Evolutionary conservation across 345 rosid genomes (phyloP), one percentile per base, ranked within the genome.

Genomic region (Camelina neglecta): DNA sequence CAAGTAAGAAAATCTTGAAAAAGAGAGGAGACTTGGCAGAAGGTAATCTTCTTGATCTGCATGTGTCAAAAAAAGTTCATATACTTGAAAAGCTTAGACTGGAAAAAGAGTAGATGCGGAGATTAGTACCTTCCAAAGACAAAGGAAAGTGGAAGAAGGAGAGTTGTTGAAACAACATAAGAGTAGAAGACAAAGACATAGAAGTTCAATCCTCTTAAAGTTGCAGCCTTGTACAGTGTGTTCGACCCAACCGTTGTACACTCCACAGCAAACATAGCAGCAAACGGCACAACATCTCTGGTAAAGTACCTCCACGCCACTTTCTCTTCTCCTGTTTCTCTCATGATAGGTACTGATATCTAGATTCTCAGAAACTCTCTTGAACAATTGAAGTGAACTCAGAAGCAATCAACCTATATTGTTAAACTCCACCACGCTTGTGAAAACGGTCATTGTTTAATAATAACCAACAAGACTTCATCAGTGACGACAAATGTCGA

Each of bases 151-250:
- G 81, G 83, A 55, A 83, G 67, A 18, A 80, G 69, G 20, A 36
- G 64, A 54, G 74, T 66, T 3, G 83, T 67, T 8, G 76, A 69
- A 16, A 82, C 39, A 12, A 36, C 73, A 21, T 63, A 76, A 49
- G 72, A 23, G 70, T 81, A 85, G 10, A 77, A 45, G 42, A 81
- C 29, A 68, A 73, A 85, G 72, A 79, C 72, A 59, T 76, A 75
- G 69, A 71, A 69, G 79, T 73, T 81, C 80, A 83, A 45, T 53
- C 85, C 85, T 53, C 59, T 70, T 36, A 45, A 65, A 4, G 78
- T 61, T 2, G 83, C 86, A 65, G 83, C 83, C 47, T 83, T 85
- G 74, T 55, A 85, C 3, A 78, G 78, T 24, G 81, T 70, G 72
- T 59, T 81, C 2, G 67, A 4, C 8, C 82, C 81, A 9, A 85